Evolutionary conservation across 202 grass and related monocot genomes (phyloP).

Genomic region (Zizania palustris): DNA sequence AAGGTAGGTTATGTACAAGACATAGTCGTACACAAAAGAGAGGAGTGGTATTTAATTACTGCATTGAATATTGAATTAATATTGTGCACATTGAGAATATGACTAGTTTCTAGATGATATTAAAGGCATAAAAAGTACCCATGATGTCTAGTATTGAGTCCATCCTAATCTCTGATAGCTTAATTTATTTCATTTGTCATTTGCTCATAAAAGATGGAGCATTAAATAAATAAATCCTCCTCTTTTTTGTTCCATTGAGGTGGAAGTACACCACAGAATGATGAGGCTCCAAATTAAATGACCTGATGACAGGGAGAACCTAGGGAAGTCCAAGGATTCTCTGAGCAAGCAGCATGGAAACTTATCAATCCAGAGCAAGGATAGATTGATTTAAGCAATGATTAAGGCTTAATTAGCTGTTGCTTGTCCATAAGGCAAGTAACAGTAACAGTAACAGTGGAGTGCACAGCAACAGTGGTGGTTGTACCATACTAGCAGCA

Average conservation of each 20-base stretch:
- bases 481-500: not conserved
- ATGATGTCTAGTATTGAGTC: too few species aligned
- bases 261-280: constrained; percentile 35
- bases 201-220: not conserved
- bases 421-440: not conserved
- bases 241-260: not conserved
- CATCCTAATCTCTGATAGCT: not conserved
- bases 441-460: not conserved
- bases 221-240: not conserved
- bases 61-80: too few species aligned
- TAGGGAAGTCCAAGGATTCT: constrained; percentile 20
- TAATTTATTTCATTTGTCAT: not conserved
- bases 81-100: too few species aligned
- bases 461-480: constrained; percentile 1
- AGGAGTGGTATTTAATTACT: too few species aligned
- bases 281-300: constrained; percentile 13
- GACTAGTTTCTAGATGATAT: too few species aligned
- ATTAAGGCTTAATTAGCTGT: not conserved
- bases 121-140: too few species aligned
- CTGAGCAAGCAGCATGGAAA: not conserved
- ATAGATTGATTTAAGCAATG: too few species aligned
- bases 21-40: too few species aligned
- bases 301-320: not conserved
- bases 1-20: too few species aligned
- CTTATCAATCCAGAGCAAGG: too few species aligned